A percentile compares a stretch with the other conserved stretches of the same genome.
These are phyloP conservation scores for Colletotrichum sp. DNA, from an alignment of 2,329 filamentous ascomycete genomes.

Conservation along the genomic window DNA sequence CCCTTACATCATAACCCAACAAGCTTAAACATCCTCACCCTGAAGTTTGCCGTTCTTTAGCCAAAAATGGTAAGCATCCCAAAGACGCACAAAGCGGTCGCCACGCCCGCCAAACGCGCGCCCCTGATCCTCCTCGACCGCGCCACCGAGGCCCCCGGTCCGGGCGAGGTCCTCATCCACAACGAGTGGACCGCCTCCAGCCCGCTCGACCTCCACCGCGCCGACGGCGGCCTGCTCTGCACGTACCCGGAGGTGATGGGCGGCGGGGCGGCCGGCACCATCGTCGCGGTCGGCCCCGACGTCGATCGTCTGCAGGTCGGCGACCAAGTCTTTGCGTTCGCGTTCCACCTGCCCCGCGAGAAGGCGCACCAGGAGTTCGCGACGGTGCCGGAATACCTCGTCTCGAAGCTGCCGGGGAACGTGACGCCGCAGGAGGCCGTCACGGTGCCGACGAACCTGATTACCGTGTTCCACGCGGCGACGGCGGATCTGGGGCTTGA, in stretches of 20 bases:
- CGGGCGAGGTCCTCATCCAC: constrained; percentile 57
- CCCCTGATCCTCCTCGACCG: constrained; percentile 27
- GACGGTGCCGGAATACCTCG: constrained; percentile 54
- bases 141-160: constrained; percentile 34
- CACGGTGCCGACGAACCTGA: constrained; percentile 61
- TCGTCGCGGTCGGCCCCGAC: constrained; percentile 53
- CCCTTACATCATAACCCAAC: neutral
- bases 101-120: constrained; percentile 21
- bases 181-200: constrained; percentile 66
- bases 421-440: constrained; percentile 50
- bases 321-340: constrained; percentile 63
- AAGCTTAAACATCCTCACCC: neutral
- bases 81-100: constrained; percentile 30
- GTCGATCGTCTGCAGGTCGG: constrained; percentile 44
- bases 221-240: constrained; percentile 63
- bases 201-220: constrained; percentile 66
- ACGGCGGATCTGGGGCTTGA: constrained; percentile 54
- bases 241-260: constrained; percentile 56
- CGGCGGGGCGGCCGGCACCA: constrained; percentile 54
- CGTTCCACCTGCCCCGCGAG: constrained; percentile 51
- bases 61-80: constrained; percentile 22
- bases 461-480: constrained; percentile 63
- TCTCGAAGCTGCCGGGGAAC: constrained; percentile 48
- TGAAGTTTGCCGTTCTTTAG: neutral
- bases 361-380: constrained; percentile 62